Conservation (phyloP, 1,284 basidiomycete species). For the Ceratobasidium sp. region DNA sequence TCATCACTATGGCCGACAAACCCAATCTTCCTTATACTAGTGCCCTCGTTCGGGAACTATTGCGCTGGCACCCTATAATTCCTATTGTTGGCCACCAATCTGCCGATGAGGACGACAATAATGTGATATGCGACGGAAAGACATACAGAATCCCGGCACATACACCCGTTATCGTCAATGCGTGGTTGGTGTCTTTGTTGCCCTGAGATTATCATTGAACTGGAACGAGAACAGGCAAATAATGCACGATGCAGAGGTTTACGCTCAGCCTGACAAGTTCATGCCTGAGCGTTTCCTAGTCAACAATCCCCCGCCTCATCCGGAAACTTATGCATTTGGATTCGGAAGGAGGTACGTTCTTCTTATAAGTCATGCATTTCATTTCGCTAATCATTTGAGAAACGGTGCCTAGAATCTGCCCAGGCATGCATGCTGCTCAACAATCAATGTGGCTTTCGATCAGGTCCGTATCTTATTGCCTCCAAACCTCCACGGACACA, state of each 20-base stretch:
- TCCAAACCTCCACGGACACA: not conserved
- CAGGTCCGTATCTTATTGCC: not conserved
- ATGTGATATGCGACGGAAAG: conserved; percentile 15
- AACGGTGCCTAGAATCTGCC: conserved; percentile 9
- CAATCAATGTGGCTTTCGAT: conserved; percentile 33
- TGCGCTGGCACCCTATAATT: conserved; percentile 31
- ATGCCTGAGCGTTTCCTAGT: conserved; percentile 93
- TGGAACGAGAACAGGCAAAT: conserved; percentile 20
- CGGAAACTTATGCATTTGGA: conserved; percentile 22
- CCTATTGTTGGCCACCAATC: conserved; percentile 2
- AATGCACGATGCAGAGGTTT: conserved; percentile 86
- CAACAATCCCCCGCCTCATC: conserved; percentile 59
- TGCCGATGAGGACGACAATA: conserved; percentile 10
- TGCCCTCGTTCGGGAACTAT: conserved; percentile 24
- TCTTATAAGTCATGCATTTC: not conserved
- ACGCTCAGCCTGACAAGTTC: conserved; percentile 86
- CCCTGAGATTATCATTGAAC: not conserved
- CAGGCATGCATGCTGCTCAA: conserved; percentile 25
- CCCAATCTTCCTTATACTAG: conserved; percentile 18
- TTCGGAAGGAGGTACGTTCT: conserved; percentile 25
- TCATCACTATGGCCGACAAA: conserved; percentile 15
- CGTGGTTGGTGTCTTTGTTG: not conserved
- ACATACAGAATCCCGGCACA: conserved; percentile 33
- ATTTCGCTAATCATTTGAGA: not conserved
- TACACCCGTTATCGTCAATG: conserved; percentile 18